These are phyloP conservation scores for Paxillus ammoniavirescens DNA, from an alignment of 768 basidiomycete genomes.

Conservation along the genomic window DNA sequence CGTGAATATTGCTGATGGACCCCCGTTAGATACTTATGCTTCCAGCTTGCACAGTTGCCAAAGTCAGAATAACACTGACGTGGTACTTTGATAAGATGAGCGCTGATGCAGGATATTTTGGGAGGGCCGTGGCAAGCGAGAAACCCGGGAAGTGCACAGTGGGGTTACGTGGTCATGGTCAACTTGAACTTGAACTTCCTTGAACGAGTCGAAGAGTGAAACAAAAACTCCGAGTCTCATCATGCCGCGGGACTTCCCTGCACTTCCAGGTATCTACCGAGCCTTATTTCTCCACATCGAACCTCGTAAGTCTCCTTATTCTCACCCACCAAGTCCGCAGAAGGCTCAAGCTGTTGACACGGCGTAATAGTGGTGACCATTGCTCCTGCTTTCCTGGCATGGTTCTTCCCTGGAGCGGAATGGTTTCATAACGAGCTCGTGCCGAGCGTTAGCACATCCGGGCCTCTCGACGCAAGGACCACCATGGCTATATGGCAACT, in stretches of 20 bases:
- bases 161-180: no score
- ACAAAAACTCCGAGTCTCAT: neutral
- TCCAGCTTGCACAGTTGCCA: no score
- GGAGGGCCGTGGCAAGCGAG: no score
- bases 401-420: constrained; percentile 56
- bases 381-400: constrained; percentile 49
- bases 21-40: neutral
- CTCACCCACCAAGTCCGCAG: constrained; percentile 5
- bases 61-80: no score
- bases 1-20: neutral
- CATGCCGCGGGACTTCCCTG: constrained; percentile 42
- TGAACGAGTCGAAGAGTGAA: no score
- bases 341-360: constrained; percentile 4
- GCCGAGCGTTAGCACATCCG: constrained; percentile 36
- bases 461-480: constrained; percentile 45
- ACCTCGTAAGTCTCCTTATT: constrained; percentile 42
- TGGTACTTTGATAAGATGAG: neutral
- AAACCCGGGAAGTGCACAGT: no score
- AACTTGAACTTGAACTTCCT: no score
- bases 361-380: constrained; percentile 44
- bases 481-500: constrained; percentile 68
- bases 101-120: neutral
- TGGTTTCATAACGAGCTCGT: constrained; percentile 72
- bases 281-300: constrained; percentile 64
- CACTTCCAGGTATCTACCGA: constrained; percentile 62